Conservation (phyloP, 306 rosid genomes). For the Prunus mongolica region DNA sequence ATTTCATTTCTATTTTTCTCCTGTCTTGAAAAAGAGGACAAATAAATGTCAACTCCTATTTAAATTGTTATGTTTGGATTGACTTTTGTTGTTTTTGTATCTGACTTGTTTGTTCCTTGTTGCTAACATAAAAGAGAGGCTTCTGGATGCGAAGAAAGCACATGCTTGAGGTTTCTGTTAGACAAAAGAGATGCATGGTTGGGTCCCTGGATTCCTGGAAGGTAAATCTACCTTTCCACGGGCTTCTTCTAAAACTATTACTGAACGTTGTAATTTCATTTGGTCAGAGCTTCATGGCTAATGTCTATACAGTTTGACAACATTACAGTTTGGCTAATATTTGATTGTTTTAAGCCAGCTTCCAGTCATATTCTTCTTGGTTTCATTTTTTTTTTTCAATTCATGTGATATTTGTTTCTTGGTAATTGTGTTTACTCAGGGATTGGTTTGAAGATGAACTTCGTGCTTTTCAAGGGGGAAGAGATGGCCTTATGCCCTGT, state of each 20-base stretch:
- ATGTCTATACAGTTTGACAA: background rate
- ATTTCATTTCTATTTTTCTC: conserved; percentile 7
- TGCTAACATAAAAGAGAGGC: conserved; percentile 54
- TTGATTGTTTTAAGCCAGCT: background rate
- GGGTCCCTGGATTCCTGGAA: conserved; percentile 99
- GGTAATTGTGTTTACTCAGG: conserved; percentile 41
- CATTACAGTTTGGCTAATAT: background rate
- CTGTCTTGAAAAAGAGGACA: background rate
- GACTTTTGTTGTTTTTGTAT: conserved; percentile 6
- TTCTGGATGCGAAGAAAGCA: conserved; percentile 85
- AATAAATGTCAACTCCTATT: background rate
- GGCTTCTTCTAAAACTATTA: background rate
- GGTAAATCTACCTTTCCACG: conserved; percentile 42
- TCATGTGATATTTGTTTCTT: conserved; percentile 12
- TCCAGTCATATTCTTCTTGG: conserved; percentile 2
- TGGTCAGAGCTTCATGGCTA: background rate
- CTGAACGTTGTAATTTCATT: background rate
- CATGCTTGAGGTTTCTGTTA: conserved; percentile 87
- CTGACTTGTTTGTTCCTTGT: conserved; percentile 30
- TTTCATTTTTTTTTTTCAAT: background rate
- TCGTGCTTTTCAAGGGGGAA: conserved; percentile 96
- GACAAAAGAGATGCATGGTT: conserved; percentile 98
- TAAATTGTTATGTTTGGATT: background rate
- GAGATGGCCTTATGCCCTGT: conserved; percentile 83
- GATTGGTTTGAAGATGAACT: conserved; percentile 99